Conservation (phyloP, 2,329 filamentous ascomycete genomes). For the Daldinia sp. region DNA sequence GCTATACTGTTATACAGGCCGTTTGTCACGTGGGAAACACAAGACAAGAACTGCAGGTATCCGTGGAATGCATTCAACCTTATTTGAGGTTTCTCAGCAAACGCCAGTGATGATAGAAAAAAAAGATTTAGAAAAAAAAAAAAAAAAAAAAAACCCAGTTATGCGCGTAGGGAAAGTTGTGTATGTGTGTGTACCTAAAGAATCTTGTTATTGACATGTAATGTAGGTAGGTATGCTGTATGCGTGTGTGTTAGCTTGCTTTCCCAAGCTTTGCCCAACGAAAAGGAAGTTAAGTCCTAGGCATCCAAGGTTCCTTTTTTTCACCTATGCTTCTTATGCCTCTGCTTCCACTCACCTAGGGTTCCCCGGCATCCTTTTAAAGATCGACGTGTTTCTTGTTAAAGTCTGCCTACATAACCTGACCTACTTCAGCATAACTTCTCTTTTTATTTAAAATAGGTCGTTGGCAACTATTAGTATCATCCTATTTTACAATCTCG, state of each 20-base stretch:
- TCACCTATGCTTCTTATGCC: background rate
- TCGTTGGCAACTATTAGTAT: background rate
- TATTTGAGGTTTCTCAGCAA: constrained; percentile 49
- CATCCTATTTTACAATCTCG: background rate
- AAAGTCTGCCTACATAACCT: background rate
- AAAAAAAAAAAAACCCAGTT: constrained; percentile 19
- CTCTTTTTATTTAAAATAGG: background rate
- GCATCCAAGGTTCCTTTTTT: no score
- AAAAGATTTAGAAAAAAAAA: no score
- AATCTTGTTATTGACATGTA: background rate
- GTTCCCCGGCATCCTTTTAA: background rate
- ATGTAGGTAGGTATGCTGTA: constrained; percentile 1
- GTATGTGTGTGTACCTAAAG: no score
- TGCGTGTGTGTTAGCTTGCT: background rate
- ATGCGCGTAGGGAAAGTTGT: no score
- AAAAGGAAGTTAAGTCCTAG: constrained; percentile 2
- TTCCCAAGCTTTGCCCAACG: constrained; percentile 27
- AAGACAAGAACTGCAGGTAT: constrained; percentile 49
- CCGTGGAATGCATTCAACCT: constrained; percentile 50
- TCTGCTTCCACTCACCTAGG: background rate
- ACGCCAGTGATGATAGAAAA: constrained; percentile 43
- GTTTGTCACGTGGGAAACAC: constrained; percentile 53
- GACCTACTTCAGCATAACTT: background rate
- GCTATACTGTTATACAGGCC: constrained; percentile 40
- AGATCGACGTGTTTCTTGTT: background rate